phyloP scores from a whole-genome alignment of 306 rosid species.

The Inga leiocalycina region DNA sequence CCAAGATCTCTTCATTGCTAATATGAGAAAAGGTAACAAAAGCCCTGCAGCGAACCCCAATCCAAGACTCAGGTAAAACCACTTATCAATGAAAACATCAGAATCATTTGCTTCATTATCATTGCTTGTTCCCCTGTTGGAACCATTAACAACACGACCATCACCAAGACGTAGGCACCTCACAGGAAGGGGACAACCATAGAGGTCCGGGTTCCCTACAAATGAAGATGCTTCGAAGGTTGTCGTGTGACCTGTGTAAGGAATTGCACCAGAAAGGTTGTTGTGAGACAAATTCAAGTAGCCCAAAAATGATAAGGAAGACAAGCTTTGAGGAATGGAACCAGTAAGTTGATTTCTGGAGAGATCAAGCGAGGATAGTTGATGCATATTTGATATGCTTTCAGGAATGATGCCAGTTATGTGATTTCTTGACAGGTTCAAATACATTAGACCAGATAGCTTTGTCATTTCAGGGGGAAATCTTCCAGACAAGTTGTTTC shows the following conservation, averaged over 20 bases:
- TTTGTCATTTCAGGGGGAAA: conserved; percentile 46
- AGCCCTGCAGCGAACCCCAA: conserved; percentile 54
- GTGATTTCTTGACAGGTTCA: conserved; percentile 49
- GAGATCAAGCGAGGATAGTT: background rate
- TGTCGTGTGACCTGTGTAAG: no score
- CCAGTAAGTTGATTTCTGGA: no score
- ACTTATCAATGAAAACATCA: conserved; percentile 32
- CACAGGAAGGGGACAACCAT: no score
- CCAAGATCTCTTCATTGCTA: conserved; percentile 43
- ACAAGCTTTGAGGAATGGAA: no score
- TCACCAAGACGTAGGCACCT: background rate
- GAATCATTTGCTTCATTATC: background rate
- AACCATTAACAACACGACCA: background rate
- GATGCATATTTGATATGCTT: no score
- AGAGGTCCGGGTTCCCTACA: no score
- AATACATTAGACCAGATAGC: conserved; percentile 39
- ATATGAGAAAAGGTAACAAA: conserved; percentile 42
- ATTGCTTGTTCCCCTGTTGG: background rate
- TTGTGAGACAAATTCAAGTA: no score
- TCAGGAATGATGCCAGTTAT: conserved; percentile 30
- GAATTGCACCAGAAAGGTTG: no score
- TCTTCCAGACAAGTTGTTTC: conserved; percentile 44
- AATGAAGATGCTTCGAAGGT: no score
- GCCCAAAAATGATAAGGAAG: no score
- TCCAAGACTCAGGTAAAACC: conserved; percentile 60